Percentiles rank a stretch among this genome's conserved stretches.
phyloP scores from a whole-genome alignment of 2,329 filamentous ascomycete genomes.

The Aspergillus proliferans region DNA sequence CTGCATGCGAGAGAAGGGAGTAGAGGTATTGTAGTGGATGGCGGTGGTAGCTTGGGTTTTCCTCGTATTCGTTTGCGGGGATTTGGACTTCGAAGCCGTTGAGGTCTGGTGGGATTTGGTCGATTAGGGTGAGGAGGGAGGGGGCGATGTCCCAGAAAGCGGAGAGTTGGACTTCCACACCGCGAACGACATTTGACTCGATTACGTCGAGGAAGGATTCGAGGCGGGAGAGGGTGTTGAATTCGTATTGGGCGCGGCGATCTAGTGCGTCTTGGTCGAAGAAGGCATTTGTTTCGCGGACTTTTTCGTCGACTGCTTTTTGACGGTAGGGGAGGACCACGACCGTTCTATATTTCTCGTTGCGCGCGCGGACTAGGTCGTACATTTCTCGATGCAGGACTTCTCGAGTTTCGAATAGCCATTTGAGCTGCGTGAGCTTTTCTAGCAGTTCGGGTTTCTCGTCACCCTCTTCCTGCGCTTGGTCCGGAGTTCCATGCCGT shows the following conservation, averaged over 20 bases:
- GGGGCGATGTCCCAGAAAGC: constrained; percentile 98
- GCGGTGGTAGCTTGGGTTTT: constrained; percentile 74
- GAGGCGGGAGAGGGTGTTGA: constrained; percentile 65
- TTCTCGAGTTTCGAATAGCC: constrained; percentile 95
- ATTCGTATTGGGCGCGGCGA: constrained; percentile 63
- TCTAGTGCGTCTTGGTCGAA: constrained; percentile 72
- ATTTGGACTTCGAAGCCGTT: constrained; percentile 66
- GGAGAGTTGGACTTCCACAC: constrained; percentile 83
- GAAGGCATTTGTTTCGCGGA: constrained; percentile 71
- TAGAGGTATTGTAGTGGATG: constrained; percentile 90
- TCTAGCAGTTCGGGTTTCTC: constrained; percentile 90
- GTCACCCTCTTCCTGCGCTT: constrained; percentile 89
- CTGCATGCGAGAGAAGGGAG: constrained; percentile 74
- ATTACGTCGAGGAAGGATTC: constrained; percentile 72
- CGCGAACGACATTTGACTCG: constrained; percentile 76
- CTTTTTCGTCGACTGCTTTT: constrained; percentile 66
- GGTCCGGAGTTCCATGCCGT: constrained; percentile 64
- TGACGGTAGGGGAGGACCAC: constrained; percentile 76
- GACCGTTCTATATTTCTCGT: constrained; percentile 78
- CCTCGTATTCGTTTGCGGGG: constrained; percentile 69
- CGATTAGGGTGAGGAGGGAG: constrained; percentile 67
- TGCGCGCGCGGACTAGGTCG: constrained; percentile 76
- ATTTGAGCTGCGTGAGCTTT: constrained; percentile 89
- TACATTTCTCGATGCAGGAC: constrained; percentile 77
- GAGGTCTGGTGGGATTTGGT: constrained; percentile 62